These are phyloP conservation scores for Hibiscus tridactylites DNA, from an alignment of 345 rosid species.

Conservation along the genomic window DNA sequence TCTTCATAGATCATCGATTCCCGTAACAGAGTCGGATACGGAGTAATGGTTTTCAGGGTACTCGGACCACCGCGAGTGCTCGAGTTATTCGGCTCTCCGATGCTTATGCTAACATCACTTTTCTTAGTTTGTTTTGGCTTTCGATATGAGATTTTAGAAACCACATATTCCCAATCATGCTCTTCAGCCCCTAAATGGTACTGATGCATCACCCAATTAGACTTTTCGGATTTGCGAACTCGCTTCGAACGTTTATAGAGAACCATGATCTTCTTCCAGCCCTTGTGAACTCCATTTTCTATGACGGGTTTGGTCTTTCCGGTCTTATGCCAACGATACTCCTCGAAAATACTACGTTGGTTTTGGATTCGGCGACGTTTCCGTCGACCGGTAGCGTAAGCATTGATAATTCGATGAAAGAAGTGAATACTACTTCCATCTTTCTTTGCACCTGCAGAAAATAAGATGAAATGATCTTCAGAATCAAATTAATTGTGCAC, in stretches of 20 bases:
- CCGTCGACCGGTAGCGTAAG: constrained; percentile 82
- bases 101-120: constrained; percentile 5
- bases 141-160: constrained; percentile 66
- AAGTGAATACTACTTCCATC: constrained; percentile 77
- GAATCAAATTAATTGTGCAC: neutral
- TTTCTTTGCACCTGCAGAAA: constrained; percentile 58
- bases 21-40: constrained; percentile 41
- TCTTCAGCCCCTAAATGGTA: constrained; percentile 85
- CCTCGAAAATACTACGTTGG: constrained; percentile 31
- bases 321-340: constrained; percentile 95
- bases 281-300: constrained; percentile 53
- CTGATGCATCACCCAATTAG: constrained; percentile 87
- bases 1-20: constrained; percentile 14
- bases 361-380: constrained; percentile 72
- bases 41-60: constrained; percentile 63
- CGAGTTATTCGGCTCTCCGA: constrained; percentile 33
- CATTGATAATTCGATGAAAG: constrained; percentile 68
- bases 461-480: neutral
- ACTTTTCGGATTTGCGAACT: constrained; percentile 58
- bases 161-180: constrained; percentile 59
- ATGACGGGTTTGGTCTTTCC: constrained; percentile 71
- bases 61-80: constrained; percentile 37
- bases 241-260: constrained; percentile 63
- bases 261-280: constrained; percentile 92
- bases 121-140: constrained; percentile 39